Conservation (phyloP, 768 basidiomycete genomes). For the Hericium alpestre region DNA sequence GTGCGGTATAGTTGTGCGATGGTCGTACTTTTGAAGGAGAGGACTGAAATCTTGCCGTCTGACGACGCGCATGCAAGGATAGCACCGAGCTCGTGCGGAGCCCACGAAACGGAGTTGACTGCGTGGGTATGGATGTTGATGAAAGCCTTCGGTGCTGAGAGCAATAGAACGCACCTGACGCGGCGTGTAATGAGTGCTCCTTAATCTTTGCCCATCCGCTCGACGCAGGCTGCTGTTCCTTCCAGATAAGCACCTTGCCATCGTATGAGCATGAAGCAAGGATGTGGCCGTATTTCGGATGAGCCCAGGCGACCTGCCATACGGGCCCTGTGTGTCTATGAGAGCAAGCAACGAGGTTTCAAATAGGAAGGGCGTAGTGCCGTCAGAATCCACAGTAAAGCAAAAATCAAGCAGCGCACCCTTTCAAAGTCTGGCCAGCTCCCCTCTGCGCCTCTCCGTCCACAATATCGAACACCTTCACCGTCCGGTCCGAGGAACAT, state of each 20-base stretch:
- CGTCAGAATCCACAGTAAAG: not conserved
- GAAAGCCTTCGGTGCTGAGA: not conserved
- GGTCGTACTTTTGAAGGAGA: slow-evolving; percentile 89
- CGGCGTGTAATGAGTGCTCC: slow-evolving; percentile 89
- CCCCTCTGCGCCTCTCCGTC: slow-evolving; percentile 70
- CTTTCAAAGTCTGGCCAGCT: slow-evolving; percentile 66
- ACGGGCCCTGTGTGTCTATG: slow-evolving; percentile 90
- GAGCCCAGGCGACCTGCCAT: slow-evolving; percentile 98
- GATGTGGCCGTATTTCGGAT: slow-evolving; percentile 94
- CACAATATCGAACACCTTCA: slow-evolving; percentile 90
- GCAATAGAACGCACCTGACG: slow-evolving; percentile 56
- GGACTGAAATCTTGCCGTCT: slow-evolving; percentile 92
- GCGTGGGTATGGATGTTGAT: not conserved
- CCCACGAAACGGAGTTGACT: slow-evolving; percentile 99
- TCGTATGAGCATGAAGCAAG: slow-evolving; percentile 98
- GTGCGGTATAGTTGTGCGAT: too few species aligned
- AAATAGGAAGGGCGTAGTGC: not conserved
- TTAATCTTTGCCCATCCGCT: slow-evolving; percentile 87
- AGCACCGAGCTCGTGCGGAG: slow-evolving; percentile 95
- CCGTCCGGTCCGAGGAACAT: slow-evolving; percentile 89
- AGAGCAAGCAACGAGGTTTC: not conserved
- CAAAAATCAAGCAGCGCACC: slow-evolving; percentile 33
- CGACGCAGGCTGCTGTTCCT: slow-evolving; percentile 52
- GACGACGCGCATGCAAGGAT: slow-evolving; percentile 95
- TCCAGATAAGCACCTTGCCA: slow-evolving; percentile 97